phyloP scores from a whole-genome alignment of 768 basidiomycete genomes.

The Lentinula aciculospora region DNA sequence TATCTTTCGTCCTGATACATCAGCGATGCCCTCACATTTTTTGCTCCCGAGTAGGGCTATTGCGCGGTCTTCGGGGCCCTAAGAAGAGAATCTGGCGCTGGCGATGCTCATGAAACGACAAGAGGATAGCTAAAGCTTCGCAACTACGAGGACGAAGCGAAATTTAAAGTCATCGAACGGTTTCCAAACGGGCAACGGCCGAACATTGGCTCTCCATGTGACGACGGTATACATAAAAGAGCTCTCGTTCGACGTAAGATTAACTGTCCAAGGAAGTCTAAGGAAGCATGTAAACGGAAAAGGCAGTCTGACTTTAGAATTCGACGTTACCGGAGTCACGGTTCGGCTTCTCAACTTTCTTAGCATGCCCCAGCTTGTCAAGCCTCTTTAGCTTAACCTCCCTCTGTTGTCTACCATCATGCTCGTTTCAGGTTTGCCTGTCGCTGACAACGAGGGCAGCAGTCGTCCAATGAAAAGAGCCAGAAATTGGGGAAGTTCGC shows the following conservation, averaged over 20 bases:
- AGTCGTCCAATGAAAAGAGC: slow-evolving; percentile 8
- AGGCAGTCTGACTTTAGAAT: slow-evolving; percentile 4
- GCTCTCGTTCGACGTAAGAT: not conserved
- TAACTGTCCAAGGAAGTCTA: not conserved
- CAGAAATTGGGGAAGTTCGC: not conserved
- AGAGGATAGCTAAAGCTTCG: not conserved
- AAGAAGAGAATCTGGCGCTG: not conserved
- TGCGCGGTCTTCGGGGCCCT: not conserved
- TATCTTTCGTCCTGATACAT: not conserved
- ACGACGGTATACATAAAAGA: slow-evolving; percentile 3
- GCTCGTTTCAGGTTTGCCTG: slow-evolving; percentile 3
- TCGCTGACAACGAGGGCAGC: not conserved
- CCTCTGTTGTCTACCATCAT: slow-evolving; percentile 2
- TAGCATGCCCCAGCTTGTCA: slow-evolving; percentile 2
- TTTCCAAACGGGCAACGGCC: not conserved
- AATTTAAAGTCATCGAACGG: not conserved
- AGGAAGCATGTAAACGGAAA: not conserved
- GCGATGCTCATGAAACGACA: not conserved
- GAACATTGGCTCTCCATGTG: not conserved
- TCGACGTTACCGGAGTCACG: slow-evolving; percentile 3
- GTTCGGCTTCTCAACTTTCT: slow-evolving; percentile 8
- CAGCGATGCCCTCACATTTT: not conserved
- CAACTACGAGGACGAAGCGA: not conserved
- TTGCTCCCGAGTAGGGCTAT: not conserved
- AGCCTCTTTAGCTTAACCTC: slow-evolving; percentile 1